A percentile compares a stretch with the other conserved stretches of the same genome.
phyloP scores from a whole-genome alignment of 257 asterid genomes.

The Gardenia jasminoides region DNA sequence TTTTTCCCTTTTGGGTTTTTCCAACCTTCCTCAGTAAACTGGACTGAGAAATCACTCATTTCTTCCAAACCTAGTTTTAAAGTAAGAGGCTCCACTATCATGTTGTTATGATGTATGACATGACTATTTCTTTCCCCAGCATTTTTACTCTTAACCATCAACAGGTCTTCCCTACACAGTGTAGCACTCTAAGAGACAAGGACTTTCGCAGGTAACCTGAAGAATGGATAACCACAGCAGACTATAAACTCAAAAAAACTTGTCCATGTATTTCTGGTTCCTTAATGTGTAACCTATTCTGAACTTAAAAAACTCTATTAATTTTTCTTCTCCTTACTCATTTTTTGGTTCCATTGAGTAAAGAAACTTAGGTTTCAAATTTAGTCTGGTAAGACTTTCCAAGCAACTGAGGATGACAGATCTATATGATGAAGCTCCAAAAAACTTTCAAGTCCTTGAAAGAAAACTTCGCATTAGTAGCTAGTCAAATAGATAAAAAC shows the following conservation, averaged over 20 bases:
- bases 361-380: background rate
- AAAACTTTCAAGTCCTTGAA: background rate
- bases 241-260: background rate
- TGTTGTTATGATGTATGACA: background rate
- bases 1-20: background rate
- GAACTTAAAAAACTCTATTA: background rate
- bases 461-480: background rate
- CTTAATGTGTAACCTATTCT: background rate
- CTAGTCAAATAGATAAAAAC: background rate
- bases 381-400: background rate
- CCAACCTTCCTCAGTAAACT: background rate
- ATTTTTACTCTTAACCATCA: background rate
- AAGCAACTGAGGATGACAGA: background rate
- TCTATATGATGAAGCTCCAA: background rate
- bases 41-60: background rate
- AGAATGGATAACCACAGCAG: background rate
- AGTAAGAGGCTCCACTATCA: background rate
- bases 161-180: background rate
- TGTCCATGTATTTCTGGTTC: background rate
- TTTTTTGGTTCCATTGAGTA: background rate
- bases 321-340: background rate
- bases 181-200: background rate
- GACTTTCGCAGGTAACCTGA: background rate
- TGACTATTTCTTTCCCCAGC: background rate
- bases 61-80: background rate